Conservation (phyloP, 1,139 yeast species). For the Candida sanyaensis region DNA sequence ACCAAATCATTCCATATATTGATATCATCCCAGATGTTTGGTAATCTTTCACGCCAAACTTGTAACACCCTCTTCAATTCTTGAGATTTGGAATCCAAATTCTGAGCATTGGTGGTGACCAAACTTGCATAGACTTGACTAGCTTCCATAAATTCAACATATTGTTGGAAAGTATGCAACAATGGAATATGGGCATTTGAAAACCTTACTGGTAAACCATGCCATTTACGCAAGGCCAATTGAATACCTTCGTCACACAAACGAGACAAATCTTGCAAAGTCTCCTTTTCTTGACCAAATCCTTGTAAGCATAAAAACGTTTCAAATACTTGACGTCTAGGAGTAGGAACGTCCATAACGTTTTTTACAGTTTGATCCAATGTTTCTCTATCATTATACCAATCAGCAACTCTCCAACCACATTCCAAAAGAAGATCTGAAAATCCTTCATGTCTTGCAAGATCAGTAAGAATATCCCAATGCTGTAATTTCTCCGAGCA, state of each 20-base stretch:
- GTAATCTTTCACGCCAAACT: slow-evolving; percentile 97
- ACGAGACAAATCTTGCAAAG: slow-evolving; percentile 77
- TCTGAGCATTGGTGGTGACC: slow-evolving; percentile 88
- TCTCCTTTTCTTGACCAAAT: slow-evolving; percentile 86
- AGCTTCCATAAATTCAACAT: slow-evolving; percentile 97
- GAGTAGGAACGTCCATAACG: slow-evolving; percentile 98
- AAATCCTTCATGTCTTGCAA: slow-evolving; percentile 97
- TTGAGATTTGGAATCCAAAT: slow-evolving; percentile 87
- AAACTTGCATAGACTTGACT: slow-evolving; percentile 90
- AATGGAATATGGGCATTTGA: slow-evolving; percentile 88
- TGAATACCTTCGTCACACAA: slow-evolving; percentile 97
- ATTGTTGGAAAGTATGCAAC: slow-evolving; percentile 93
- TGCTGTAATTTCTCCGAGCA: slow-evolving; percentile 98
- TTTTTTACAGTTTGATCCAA: slow-evolving; percentile 92
- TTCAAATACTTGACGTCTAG: slow-evolving; percentile 92
- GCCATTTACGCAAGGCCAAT: slow-evolving; percentile 90
- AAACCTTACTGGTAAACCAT: slow-evolving; percentile 76
- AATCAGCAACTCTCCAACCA: slow-evolving; percentile 99
- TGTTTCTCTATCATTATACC: slow-evolving; percentile 95
- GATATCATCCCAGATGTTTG: slow-evolving; percentile 96
- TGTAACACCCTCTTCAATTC: slow-evolving; percentile 92
- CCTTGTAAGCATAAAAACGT: slow-evolving; percentile 93
- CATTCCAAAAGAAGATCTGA: slow-evolving; percentile 92
- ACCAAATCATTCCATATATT: slow-evolving; percentile 97
- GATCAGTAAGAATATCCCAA: slow-evolving; percentile 96